Evolutionary conservation across 768 basidiomycete genomes (phyloP).

Genomic region (Lactifluus echinatus): DNA sequence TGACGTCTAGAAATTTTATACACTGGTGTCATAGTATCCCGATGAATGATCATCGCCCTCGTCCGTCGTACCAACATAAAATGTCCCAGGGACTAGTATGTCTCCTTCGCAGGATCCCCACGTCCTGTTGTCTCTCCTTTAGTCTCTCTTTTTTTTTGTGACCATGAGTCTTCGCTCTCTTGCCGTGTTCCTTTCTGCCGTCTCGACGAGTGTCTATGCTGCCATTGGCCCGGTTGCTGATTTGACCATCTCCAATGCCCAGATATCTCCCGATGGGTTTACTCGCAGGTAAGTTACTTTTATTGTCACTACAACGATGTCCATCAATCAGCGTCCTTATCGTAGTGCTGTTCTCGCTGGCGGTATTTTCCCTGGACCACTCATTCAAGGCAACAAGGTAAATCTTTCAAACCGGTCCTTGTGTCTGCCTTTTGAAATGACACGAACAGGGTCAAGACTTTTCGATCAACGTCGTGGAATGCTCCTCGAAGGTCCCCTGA

Average conservation of each 20-base stretch:
- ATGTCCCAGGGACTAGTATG: not conserved
- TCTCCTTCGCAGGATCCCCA: not conserved
- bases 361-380: conserved; percentile 39
- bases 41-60: too few species aligned
- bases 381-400: conserved; percentile 32
- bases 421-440: conserved; percentile 19
- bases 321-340: not conserved
- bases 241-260: conserved; percentile 18
- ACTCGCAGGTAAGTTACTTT: conserved; percentile 10
- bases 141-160: not conserved
- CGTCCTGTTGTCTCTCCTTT: not conserved
- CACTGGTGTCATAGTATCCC: too few species aligned
- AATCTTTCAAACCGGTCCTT: too few species aligned
- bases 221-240: conserved; percentile 22
- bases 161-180: not conserved
- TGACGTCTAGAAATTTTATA: too few species aligned
- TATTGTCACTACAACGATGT: not conserved
- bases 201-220: not conserved
- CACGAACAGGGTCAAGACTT: conserved; percentile 31
- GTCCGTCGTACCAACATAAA: too few species aligned
- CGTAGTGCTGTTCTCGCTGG: conserved; percentile 34
- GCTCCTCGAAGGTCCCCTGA: not conserved
- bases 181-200: not conserved
- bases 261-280: conserved; percentile 22
- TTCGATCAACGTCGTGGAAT: conserved; percentile 33